Evolutionary conservation across 2,329 filamentous ascomycete species (phyloP).

Genomic region (Fusarium albidum): DNA sequence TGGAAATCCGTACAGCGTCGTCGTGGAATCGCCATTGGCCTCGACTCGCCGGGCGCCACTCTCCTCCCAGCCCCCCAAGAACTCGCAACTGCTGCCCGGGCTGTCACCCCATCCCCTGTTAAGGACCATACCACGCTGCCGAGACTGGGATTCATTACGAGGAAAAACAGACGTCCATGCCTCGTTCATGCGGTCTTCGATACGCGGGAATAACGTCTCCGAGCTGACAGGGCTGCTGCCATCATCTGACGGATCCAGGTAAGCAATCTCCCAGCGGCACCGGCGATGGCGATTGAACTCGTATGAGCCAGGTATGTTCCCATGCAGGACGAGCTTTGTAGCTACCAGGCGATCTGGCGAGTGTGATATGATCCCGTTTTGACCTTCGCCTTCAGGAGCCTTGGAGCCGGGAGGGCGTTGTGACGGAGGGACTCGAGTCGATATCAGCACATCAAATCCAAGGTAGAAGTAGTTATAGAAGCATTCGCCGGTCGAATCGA

Average conservation of each 20-base stretch:
- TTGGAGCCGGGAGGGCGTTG: conserved; percentile 60
- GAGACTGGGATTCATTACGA: conserved; percentile 58
- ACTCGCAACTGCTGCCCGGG: conserved; percentile 87
- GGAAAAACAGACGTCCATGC: conserved; percentile 75
- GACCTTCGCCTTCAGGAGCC: conserved; percentile 32
- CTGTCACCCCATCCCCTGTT: conserved; percentile 93
- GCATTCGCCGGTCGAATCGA: conserved; percentile 72
- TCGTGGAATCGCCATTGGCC: conserved; percentile 67
- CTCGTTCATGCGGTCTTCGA: conserved; percentile 73
- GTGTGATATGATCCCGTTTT: conserved; percentile 49
- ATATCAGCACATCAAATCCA: conserved; percentile 93
- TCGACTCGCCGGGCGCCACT: conserved; percentile 65
- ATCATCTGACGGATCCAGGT: conserved; percentile 57
- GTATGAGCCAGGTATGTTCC: conserved; percentile 94
- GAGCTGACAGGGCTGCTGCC: conserved; percentile 66
- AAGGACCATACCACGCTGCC: conserved; percentile 81
- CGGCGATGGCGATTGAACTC: conserved; percentile 95
- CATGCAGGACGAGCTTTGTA: conserved; percentile 92
- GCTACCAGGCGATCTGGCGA: conserved; percentile 76
- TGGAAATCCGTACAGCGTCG: conserved; percentile 91
- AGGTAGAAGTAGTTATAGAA: conserved; percentile 99
- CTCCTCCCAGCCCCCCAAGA: conserved; percentile 87
- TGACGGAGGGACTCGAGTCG: conserved; percentile 73
- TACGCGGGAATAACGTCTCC: conserved; percentile 79
- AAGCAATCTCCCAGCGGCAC: conserved; percentile 82